Evolutionary conservation across 1,139 yeast species (phyloP).

Genomic region (Kodamaea sp.): DNA sequence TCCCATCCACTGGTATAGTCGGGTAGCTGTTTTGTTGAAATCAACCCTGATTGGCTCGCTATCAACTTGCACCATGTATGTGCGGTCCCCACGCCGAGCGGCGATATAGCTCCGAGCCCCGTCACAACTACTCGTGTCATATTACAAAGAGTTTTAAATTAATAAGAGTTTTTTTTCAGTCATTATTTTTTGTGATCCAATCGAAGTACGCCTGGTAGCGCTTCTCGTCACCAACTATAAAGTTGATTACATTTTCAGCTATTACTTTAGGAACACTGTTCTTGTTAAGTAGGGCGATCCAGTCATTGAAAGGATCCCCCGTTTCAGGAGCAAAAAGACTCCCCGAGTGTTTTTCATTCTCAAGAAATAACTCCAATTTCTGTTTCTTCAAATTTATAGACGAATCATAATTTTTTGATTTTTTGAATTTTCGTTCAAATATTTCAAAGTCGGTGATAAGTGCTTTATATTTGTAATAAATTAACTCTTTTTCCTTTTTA

Average conservation of each 20-base stretch:
- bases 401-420: conserved; percentile 12
- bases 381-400: conserved; percentile 28
- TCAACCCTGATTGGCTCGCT: conserved; percentile 51
- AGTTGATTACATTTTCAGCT: conserved; percentile 32
- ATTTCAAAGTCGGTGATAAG: conserved; percentile 25
- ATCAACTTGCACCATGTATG: conserved; percentile 53
- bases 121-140: conserved; percentile 74
- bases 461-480: conserved; percentile 23
- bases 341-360: not conserved
- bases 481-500: conserved; percentile 19
- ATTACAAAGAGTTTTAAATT: not conserved
- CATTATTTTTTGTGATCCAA: not conserved
- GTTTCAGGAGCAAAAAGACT: not conserved
- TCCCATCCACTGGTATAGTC: conserved; percentile 48
- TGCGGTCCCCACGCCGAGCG: conserved; percentile 70
- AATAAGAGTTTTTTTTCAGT: too few species aligned
- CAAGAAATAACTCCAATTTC: conserved; percentile 20
- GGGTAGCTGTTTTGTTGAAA: conserved; percentile 49
- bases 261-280: conserved; percentile 20
- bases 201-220: conserved; percentile 28
- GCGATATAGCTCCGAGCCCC: conserved; percentile 83
- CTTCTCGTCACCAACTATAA: conserved; percentile 43
- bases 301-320: conserved; percentile 23
- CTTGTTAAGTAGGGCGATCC: conserved; percentile 28
- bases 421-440: conserved; percentile 25